Percentiles rank a stretch among this genome's conserved stretches.
Evolutionary conservation across 306 rosid genomes (phyloP).

Genomic region (Vigna reflexopilosa): DNA sequence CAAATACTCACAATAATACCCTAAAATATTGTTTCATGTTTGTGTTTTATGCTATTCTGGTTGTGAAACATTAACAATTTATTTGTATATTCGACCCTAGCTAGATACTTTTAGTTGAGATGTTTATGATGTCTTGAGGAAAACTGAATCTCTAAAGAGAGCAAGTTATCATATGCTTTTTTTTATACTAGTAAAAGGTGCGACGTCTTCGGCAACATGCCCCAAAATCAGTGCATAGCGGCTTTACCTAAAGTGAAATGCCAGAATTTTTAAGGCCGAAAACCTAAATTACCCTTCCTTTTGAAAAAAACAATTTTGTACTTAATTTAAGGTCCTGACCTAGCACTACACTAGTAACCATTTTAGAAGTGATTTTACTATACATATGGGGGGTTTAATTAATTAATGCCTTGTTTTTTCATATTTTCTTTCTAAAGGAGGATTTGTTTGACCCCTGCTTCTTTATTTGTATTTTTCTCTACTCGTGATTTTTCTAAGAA

Average conservation of each 20-base stretch:
- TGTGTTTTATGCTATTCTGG: background rate
- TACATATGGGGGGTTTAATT: background rate
- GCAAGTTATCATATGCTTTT: constrained; percentile 13
- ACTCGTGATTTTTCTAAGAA: constrained; percentile 5
- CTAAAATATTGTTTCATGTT: background rate
- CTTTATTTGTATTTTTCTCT: background rate
- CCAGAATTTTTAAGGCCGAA: too few species aligned
- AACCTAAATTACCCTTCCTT: background rate
- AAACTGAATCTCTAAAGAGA: background rate
- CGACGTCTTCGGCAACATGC: too few species aligned
- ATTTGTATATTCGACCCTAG: background rate
- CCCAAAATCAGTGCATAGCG: too few species aligned
- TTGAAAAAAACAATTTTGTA: background rate
- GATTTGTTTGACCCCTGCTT: background rate
- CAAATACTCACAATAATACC: background rate
- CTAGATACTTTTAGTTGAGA: background rate
- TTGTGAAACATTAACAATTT: background rate
- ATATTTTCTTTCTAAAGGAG: constrained; percentile 1
- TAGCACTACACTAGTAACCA: background rate
- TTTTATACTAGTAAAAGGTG: too few species aligned
- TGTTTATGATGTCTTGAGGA: constrained; percentile 1
- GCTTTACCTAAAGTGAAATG: too few species aligned
- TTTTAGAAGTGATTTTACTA: background rate
- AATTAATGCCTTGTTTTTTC: background rate
- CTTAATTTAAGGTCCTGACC: background rate